Base-by-base conservation (phyloP, 202 grass and related monocot species). In the Zoysia matrella region DNA sequence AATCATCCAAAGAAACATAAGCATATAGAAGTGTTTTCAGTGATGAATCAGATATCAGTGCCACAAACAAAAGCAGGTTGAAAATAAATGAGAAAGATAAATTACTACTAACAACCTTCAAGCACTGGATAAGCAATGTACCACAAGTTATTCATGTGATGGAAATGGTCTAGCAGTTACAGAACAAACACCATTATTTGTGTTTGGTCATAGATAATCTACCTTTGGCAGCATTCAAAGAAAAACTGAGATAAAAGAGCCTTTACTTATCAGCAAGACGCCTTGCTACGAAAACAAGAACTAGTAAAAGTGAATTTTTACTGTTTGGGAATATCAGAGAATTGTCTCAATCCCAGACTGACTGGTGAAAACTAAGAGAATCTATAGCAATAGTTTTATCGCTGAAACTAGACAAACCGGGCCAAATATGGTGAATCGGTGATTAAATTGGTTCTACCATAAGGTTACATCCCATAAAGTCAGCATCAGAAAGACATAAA, bases 401-500 rank as follows among this genome's bases (percentile, higher is more conserved):
- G 45, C 36, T 47, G 50, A 83, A 86, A 45, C 10, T 79, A 80
- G 75, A 86, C 45, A 86, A 16, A 75, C 52, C 68, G 65, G n/a
- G 65, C n/a, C 45, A 83, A 49, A 70, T 62, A 74, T 8, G 57
- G 58, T 52, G 47, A 58, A 30, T 30, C 22, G 22, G 22, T 30
- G 22, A 75, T 58, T 83, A 44, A 65, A 80, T 69, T 71, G 50
- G 14, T 4, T 42, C 16, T 62, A 62, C 69, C 62, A 70, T 42
- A 78, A 71, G 46, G 48, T 22, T 43, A 43, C 61, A 49, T 47
- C 69, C 58, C 54, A 48, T 79, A 61, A 49, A 57, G 63, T 86
- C 63, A 83, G 60, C 55, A 70, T 73, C 10, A 52, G n/a, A 69
- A 83, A 75, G 55, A 11, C 54, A 36, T 57, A 60, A 73, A 78